Percentiles rank a stretch among this genome's conserved stretches.
These are phyloP conservation scores for Mycena epipterygia DNA, from an alignment of 768 basidiomycete genomes.

Conservation along the genomic window DNA sequence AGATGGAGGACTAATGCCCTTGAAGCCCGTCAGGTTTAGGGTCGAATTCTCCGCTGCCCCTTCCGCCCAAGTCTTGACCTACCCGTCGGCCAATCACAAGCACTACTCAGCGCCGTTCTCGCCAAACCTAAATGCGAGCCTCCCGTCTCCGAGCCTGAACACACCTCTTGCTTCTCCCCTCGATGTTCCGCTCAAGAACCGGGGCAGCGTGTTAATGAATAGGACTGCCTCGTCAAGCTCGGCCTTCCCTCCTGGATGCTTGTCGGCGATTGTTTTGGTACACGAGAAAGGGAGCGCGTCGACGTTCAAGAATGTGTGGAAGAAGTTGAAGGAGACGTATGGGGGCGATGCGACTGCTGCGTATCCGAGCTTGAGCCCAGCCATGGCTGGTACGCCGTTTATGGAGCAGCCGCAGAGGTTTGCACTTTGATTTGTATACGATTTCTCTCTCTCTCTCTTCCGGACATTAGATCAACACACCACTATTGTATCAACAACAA, in stretches of 20 bases:
- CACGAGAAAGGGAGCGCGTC: slow-evolving; percentile 94
- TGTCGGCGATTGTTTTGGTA: slow-evolving; percentile 80
- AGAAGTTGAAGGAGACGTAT: slow-evolving; percentile 80
- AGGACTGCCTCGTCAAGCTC: slow-evolving; percentile 38
- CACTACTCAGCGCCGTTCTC: slow-evolving; percentile 39
- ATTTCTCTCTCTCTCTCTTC: not conserved
- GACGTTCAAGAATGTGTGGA: slow-evolving; percentile 85
- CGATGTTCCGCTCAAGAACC: slow-evolving; percentile 40
- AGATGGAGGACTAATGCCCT: slow-evolving; percentile 57
- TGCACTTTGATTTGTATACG: slow-evolving; percentile 39
- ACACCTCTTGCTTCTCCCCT: slow-evolving; percentile 41
- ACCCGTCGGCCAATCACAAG: slow-evolving; percentile 40
- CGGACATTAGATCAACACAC: not conserved
- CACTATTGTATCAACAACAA: slow-evolving; percentile 18
- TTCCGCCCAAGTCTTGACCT: slow-evolving; percentile 10
- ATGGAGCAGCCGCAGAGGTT: slow-evolving; percentile 58
- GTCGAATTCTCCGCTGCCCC: slow-evolving; percentile 72
- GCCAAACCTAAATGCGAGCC: slow-evolving; percentile 33
- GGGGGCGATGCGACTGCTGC: slow-evolving; percentile 46
- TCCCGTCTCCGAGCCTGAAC: slow-evolving; percentile 29
- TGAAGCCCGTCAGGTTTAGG: slow-evolving; percentile 87
- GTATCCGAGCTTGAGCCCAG: slow-evolving; percentile 56
- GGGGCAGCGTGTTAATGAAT: slow-evolving; percentile 42
- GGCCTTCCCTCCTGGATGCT: slow-evolving; percentile 53
- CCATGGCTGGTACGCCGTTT: slow-evolving; percentile 54